Percentiles rank a stretch among this genome's conserved stretches.
phyloP scores from a whole-genome alignment of 2,329 filamentous ascomycete genomes.

The Ceratocystis colombiana region DNA sequence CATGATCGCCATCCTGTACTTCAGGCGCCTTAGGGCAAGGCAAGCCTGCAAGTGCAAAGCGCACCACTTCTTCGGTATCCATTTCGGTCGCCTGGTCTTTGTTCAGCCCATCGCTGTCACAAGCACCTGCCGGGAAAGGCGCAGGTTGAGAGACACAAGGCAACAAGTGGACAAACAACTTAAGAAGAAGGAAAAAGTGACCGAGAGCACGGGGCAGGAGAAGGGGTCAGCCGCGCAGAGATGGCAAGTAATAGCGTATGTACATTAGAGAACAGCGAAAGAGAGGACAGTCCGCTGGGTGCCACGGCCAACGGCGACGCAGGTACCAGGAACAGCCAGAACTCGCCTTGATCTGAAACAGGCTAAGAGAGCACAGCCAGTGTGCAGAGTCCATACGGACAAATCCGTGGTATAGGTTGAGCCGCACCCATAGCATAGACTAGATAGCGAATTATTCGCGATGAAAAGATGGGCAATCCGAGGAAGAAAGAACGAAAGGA shows the following conservation, averaged over 20 bases:
- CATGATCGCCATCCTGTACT: too few species aligned
- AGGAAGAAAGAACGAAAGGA: background rate
- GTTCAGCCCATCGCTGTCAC: too few species aligned
- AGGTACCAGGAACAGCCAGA: background rate
- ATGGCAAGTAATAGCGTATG: background rate
- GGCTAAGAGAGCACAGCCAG: conserved; percentile 11
- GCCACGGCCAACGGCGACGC: background rate
- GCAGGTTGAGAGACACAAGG: too few species aligned
- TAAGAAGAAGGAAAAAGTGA: too few species aligned
- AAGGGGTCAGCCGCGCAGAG: background rate
- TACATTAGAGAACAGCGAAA: background rate
- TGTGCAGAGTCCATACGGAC: conserved; percentile 7
- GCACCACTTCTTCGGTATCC: too few species aligned
- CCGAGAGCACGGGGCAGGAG: background rate
- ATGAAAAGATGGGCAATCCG: too few species aligned
- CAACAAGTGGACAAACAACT: too few species aligned
- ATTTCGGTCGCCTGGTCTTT: too few species aligned
- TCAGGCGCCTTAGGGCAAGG: too few species aligned
- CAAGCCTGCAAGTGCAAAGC: too few species aligned
- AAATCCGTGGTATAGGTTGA: conserved; percentile 6
- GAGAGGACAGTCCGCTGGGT: background rate
- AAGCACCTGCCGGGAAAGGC: too few species aligned
- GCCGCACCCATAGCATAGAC: background rate
- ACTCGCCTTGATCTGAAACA: conserved; percentile 8
- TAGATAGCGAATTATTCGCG: too few species aligned